Evolutionary conservation across 2,329 filamentous ascomycete species (phyloP), one percentile per base, ranked within the genome.

Genomic region (Fusarium chlamydosporum): DNA sequence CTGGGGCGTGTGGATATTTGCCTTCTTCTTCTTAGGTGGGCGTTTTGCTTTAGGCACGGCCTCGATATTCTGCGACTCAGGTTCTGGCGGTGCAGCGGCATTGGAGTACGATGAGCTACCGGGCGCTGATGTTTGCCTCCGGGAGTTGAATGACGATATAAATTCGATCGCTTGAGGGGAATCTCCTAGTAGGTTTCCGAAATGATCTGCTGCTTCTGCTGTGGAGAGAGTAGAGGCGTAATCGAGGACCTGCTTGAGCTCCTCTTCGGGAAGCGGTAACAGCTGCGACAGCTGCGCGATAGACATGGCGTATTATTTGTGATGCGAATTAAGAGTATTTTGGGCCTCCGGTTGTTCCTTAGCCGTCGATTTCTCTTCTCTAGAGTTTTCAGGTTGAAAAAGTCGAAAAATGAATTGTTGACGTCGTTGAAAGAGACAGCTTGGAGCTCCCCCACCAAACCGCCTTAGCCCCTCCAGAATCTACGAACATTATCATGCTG

Each of bases 151-250:
- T 18, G 89, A 90, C 1, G 92, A 88, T 68, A 94, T 90, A 76
- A 93, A 96, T 73, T 94, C 91, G 65, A 94, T 82, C 40, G 84
- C 86, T 72, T 91, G 89, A 2, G 94, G 88, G 8, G 92, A 94
- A 77, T 97, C 93, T 50, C 95, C 96, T 0, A 99, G 86, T 54
- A 99, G 83, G 75, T 96, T 93, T 78, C 90, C 91, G 65, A 99
- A 91, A 79, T 98, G 93, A 41, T 94, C 90, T 51, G 89, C 93
- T 15, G 93, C 92, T 68, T 91, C 92, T 52, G 89, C 81, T 75
- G 91, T 94, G 20, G 93, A 89, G 10, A 98, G 85, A 0, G 89
- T 91, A 35, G 88, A 83, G 4, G 92, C 89, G 78, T 97, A 97
- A 47, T 92, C 89, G 70, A 98, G 84, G 42, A 97, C 87, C 76